phyloP scores from a whole-genome alignment of 208 protist species.

The Naegleria lovaniensis region DNA sequence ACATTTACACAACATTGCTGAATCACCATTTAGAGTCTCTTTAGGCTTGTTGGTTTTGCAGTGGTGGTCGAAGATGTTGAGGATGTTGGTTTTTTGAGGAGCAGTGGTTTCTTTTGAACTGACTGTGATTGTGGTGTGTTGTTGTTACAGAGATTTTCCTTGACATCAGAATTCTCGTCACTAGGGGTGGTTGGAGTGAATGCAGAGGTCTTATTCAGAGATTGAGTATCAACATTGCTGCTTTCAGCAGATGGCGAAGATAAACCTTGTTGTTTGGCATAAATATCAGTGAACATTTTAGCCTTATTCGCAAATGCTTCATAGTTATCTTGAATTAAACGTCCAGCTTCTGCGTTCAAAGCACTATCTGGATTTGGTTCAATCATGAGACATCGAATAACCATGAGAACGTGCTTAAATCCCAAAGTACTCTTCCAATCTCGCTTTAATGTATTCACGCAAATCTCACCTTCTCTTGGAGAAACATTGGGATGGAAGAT shows the following conservation, averaged over 20 bases:
- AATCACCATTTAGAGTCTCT: background rate
- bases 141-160: background rate
- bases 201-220: background rate
- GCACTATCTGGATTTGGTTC: constrained; percentile 96
- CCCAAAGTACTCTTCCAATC: constrained; percentile 90
- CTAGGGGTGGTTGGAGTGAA: background rate
- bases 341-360: constrained; percentile 95
- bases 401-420: constrained; percentile 86
- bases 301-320: constrained; percentile 56
- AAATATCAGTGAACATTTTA: constrained; percentile 43
- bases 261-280: constrained; percentile 32
- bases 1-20: no score
- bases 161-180: background rate
- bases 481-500: constrained; percentile 99
- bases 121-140: background rate
- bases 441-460: constrained; percentile 95
- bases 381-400: constrained; percentile 92
- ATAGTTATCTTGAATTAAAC: constrained; percentile 91
- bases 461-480: constrained; percentile 89
- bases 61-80: background rate
- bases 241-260: background rate
- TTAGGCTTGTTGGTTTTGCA: background rate
- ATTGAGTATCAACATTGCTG: background rate
- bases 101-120: background rate
- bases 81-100: background rate